Evolutionary conservation across 192 early-diverging fungal species (phyloP), one percentile per base, ranked within the genome.

Genomic region (Gigaspora rosea): DNA sequence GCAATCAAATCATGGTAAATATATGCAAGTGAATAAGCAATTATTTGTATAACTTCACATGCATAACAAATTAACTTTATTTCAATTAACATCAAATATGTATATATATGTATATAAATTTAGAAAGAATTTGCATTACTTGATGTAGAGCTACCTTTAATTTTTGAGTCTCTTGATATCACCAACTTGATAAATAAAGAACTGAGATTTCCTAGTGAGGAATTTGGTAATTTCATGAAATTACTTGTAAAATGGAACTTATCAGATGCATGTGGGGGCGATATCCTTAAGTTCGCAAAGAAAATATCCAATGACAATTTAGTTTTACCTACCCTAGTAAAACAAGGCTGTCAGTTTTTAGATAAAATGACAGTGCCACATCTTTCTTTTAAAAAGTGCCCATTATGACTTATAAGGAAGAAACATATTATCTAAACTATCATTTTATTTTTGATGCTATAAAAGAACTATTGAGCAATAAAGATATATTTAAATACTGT

Each of bases 191-290:
- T 20, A 57, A 57, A 6, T n/a, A 6, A 57, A 15, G n/a, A n/a
- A 57, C 54, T 15, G 13, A 20, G n/a, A 16, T 57, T 57, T 57
- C 13, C 15, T 3, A 57, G 15, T 57, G 13, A 57, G 6, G 54
- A 57, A 57, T 57, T 57, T 57, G n/a, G 15, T 4, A 12, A 57
- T 57, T 57, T 57, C n/a, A 18, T 57, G 2, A 15, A 57, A 6
- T 64, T 64, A 64, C 27, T 64, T 64, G 13, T 32, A 13, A 64
- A 64, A 64, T 32, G 62, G 1, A 64, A 64, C 62, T 64, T 64
- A 64, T 64, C 3, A 36, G 62, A 64, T 64, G 35, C 12, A 64
- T 64, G 22, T 36, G 8, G 62, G n/a, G 22, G 27, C 22, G 12
- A 64, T 27, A 64, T 64, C 15, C 27, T 64, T 36, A 64, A 36